Percentiles rank a stretch among this genome's conserved stretches.
These are phyloP conservation scores for Phlegmacium glaucopus DNA, from an alignment of 768 basidiomycete species.

Conservation along the genomic window DNA sequence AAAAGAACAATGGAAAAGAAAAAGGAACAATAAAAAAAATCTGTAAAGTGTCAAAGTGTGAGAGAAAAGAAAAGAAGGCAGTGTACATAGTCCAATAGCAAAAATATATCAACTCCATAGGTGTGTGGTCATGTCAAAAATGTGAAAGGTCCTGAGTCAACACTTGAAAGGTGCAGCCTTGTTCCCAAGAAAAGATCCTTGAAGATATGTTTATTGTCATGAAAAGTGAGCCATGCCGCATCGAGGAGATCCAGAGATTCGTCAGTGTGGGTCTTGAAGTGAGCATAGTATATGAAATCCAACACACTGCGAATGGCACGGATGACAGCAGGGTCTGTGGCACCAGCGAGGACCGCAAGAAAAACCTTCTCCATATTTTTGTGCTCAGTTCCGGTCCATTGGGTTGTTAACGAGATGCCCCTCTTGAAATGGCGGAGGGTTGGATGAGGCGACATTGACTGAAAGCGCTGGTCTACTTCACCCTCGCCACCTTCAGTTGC, in stretches of 20 bases:
- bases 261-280: constrained; percentile 24
- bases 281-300: constrained; percentile 35
- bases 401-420: constrained; percentile 36
- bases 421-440: constrained; percentile 37
- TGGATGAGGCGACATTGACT: constrained; percentile 8
- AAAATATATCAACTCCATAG: too few relatives aligned
- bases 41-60: too few relatives aligned
- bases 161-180: too few relatives aligned
- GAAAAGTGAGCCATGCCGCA: constrained; percentile 22
- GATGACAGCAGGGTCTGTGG: constrained; percentile 14
- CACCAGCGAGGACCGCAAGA: constrained; percentile 26
- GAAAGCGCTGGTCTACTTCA: constrained; percentile 6
- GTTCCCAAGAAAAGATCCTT: too few relatives aligned
- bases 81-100: too few relatives aligned
- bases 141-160: too few relatives aligned
- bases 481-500: constrained; percentile 10
- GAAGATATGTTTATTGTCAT: constrained; percentile 29
- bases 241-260: constrained; percentile 21
- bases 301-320: constrained; percentile 21
- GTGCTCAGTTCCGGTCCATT: constrained; percentile 43
- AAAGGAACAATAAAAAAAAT: too few relatives aligned
- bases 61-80: too few relatives aligned
- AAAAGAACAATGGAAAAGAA: too few relatives aligned
- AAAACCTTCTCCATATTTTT: constrained; percentile 36
- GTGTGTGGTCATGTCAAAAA: too few relatives aligned